A percentile compares a stretch with the other conserved stretches of the same genome.
Evolutionary conservation across 2,329 filamentous ascomycete genomes (phyloP).

Genomic region (Torrubiella hemipterigena): DNA sequence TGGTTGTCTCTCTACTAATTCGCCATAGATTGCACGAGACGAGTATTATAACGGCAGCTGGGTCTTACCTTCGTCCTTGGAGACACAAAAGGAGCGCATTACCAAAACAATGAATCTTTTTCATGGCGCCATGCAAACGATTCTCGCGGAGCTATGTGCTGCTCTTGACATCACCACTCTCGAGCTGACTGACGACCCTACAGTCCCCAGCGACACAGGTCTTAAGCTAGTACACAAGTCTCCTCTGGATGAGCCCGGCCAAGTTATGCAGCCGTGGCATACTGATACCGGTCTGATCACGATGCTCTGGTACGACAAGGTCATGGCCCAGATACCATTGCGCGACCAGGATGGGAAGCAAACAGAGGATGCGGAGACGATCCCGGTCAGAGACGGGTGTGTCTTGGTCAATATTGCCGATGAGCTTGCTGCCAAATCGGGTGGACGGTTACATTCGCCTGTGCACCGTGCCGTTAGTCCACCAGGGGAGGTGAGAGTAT

Average conservation of each 20-base stretch:
- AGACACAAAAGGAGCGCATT: background rate
- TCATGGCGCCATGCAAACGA: slow-evolving; percentile 1
- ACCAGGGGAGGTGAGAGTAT: background rate
- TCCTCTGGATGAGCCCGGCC: slow-evolving; percentile 2
- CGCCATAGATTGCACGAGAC: slow-evolving; percentile 4
- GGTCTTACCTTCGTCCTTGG: slow-evolving; percentile 1
- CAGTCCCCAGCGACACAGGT: slow-evolving; percentile 2
- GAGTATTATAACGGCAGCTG: slow-evolving; percentile 1
- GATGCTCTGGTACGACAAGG: slow-evolving; percentile 3
- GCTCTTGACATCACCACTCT: slow-evolving; percentile 1
- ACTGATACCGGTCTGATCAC: slow-evolving; percentile 4
- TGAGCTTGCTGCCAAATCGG: background rate
- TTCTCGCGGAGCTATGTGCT: slow-evolving; percentile 1
- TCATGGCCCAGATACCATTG: slow-evolving; percentile 1
- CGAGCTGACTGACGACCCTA: slow-evolving; percentile 3
- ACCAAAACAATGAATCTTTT: background rate
- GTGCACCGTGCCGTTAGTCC: slow-evolving; percentile 2
- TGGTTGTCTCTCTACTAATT: background rate
- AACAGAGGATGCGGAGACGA: slow-evolving; percentile 1
- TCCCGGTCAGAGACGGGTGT: slow-evolving; percentile 1
- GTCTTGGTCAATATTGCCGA: slow-evolving; percentile 4
- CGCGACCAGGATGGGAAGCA: slow-evolving; percentile 1
- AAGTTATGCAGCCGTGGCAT: slow-evolving; percentile 2
- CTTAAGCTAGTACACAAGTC: slow-evolving; percentile 5
- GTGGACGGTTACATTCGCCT: slow-evolving; percentile 1